A percentile compares a stretch with the other conserved stretches of the same genome.
phyloP scores from a whole-genome alignment of 1,139 yeast species.

The Pichia sp. region DNA sequence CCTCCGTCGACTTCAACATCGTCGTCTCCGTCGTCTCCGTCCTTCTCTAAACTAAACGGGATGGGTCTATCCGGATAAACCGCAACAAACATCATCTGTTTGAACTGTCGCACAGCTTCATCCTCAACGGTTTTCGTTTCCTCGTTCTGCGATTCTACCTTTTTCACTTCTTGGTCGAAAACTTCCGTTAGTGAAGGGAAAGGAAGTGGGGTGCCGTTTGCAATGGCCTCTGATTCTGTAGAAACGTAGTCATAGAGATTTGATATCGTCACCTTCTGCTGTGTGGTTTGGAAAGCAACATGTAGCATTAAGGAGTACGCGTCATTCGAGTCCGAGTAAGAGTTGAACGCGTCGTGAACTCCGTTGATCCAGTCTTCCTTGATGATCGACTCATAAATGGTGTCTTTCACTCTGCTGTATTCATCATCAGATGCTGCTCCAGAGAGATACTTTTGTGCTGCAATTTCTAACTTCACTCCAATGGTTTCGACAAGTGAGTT shows the following conservation, averaged over 20 bases:
- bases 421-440: conserved; percentile 18
- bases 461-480: conserved; percentile 17
- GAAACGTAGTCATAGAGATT: conserved; percentile 12
- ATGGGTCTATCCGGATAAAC: conserved; percentile 33
- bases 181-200: conserved; percentile 3
- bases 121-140: conserved; percentile 4
- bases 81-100: conserved; percentile 26
- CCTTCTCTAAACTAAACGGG: conserved; percentile 24
- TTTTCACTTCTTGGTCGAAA: not conserved
- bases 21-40: conserved; percentile 38
- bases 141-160: not conserved
- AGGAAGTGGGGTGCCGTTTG: not conserved
- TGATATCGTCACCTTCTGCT: conserved; percentile 10
- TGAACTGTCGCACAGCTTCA: conserved; percentile 6
- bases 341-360: conserved; percentile 11
- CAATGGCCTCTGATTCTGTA: conserved; percentile 5
- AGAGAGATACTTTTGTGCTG: conserved; percentile 12
- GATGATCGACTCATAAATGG: conserved; percentile 9
- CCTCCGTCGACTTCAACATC: conserved; percentile 64
- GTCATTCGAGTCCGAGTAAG: conserved; percentile 9
- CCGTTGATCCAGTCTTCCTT: conserved; percentile 3
- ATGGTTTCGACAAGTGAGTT: conserved; percentile 18
- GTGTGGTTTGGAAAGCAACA: not conserved
- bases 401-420: conserved; percentile 12
- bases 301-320: conserved; percentile 10